These are phyloP conservation scores for Debaryomyces sp. DNA, from an alignment of 1,139 yeast genomes.

Conservation along the genomic window DNA sequence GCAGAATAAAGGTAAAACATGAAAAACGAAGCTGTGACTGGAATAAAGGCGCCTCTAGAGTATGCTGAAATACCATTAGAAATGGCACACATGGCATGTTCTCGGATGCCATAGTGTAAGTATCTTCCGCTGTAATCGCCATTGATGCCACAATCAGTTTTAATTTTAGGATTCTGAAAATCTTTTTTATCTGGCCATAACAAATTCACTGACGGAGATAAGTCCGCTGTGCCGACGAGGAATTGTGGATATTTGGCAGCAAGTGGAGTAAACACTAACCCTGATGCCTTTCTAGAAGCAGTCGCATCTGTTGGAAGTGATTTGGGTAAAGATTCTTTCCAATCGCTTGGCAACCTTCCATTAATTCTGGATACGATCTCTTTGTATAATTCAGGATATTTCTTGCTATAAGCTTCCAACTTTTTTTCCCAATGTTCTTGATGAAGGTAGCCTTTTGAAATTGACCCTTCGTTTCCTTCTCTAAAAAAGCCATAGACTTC, in stretches of 20 bases:
- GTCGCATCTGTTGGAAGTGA: conserved; percentile 19
- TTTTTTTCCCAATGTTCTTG: no score
- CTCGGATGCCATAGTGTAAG: conserved; percentile 36
- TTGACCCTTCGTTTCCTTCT: no score
- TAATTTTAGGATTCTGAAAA: conserved; percentile 26
- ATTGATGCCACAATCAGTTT: conserved; percentile 23
- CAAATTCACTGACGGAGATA: conserved; percentile 30
- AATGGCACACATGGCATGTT: conserved; percentile 34
- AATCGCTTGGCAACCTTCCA: conserved; percentile 24
- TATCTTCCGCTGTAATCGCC: conserved; percentile 31
- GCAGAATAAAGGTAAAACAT: conserved; percentile 43
- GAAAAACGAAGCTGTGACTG: conserved; percentile 36
- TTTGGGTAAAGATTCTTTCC: conserved; percentile 22
- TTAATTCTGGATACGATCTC: conserved; percentile 13
- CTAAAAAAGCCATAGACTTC: no score
- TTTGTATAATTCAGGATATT: no score
- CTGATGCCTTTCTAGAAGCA: conserved; percentile 26
- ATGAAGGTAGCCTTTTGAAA: no score
- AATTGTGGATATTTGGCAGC: conserved; percentile 21
- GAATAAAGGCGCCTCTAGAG: conserved; percentile 33
- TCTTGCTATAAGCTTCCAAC: no score
- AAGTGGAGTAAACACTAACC: conserved; percentile 22
- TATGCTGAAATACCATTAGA: conserved; percentile 41
- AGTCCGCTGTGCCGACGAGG: conserved; percentile 30
- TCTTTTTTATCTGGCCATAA: conserved; percentile 25